Evolutionary conservation across 306 rosid genomes (phyloP), one percentile per base, ranked within the genome.

Genomic region (Pyrus communis): DNA sequence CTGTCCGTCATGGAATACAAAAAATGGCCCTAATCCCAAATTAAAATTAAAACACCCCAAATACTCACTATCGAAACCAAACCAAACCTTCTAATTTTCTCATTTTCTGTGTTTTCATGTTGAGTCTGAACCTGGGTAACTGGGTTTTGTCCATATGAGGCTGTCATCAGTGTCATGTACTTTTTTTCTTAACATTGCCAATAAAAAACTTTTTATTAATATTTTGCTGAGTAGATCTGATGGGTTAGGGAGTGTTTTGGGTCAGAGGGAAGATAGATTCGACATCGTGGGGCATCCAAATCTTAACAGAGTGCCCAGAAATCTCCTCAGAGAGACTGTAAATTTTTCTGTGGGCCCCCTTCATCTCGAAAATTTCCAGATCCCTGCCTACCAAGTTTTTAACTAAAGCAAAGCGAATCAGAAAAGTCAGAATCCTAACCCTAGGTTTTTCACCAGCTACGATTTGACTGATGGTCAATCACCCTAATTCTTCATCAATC

Each of bases 271-370:
- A 2, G 45, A 82, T 75, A 82, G 87, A 89, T 86, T 85, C 84
- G 77, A 77, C 38, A 82, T 77, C 7, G 70, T 71, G 79, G 75
- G 82, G 86, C 72, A 75, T 65, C 85, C 86, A 81, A 81, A 85
- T 78, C 83, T 68, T 57, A 74, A 70, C 83, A 84, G 79, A 67
- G 61, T 30, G 6, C 43, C 42, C 78, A 83, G 75, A 85, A 82
- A 85, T 84, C 82, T 81, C 69, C 75, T 83, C 28, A 60, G 75
- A 33, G 79, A 59, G 72, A 17, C 49, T 80, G 28, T 70, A 12
- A 35, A 10, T 60, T 30, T 52, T 54, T n/a, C 35, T 57, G 57
- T 25, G 57, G 68, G 40, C 57, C 57, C 65, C 68, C 22, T 22
- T 25, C 42, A 17, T 62, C 27, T 35, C 70, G 9, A 27, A 27